phyloP scores from a whole-genome alignment of 2,329 filamentous ascomycete genomes.

The Aureobasidium sp. region DNA sequence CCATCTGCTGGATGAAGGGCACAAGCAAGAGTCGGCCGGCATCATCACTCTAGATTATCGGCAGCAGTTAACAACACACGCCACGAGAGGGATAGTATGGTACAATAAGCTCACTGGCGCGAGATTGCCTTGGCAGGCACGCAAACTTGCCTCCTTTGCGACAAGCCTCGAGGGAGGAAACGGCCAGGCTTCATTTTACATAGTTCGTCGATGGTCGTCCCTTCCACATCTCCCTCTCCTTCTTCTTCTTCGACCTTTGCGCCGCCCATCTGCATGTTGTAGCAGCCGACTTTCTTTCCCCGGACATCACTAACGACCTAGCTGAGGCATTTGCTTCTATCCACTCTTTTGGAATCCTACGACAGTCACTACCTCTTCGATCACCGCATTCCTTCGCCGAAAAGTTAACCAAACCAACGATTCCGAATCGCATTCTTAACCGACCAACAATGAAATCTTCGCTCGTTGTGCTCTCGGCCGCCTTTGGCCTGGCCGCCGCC shows the following conservation, averaged over 20 bases:
- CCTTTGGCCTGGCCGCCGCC: conserved; percentile 44
- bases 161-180: not conserved
- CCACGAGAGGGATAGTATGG: not conserved
- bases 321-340: conserved; percentile 13
- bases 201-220: not conserved
- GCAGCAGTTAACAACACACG: conserved; percentile 11
- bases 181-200: conserved; percentile 11
- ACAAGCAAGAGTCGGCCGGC: not conserved
- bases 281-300: not conserved
- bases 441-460: conserved; percentile 31
- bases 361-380: conserved; percentile 2
- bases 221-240: not conserved
- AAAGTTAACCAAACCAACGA: not conserved
- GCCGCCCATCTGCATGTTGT: conserved; percentile 7
- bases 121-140: conserved; percentile 15
- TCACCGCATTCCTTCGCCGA: not conserved
- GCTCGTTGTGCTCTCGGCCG: conserved; percentile 30
- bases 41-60: conserved; percentile 1
- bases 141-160: conserved; percentile 9
- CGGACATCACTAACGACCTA: not conserved
- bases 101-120: conserved; percentile 4
- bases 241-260: conserved; percentile 5
- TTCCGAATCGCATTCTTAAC: conserved; percentile 1
- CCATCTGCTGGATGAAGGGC: not conserved
- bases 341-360: conserved; percentile 12